These are phyloP conservation scores for Cladophialophora psammophila DNA, from an alignment of 2,329 filamentous ascomycete species.

Conservation along the genomic window DNA sequence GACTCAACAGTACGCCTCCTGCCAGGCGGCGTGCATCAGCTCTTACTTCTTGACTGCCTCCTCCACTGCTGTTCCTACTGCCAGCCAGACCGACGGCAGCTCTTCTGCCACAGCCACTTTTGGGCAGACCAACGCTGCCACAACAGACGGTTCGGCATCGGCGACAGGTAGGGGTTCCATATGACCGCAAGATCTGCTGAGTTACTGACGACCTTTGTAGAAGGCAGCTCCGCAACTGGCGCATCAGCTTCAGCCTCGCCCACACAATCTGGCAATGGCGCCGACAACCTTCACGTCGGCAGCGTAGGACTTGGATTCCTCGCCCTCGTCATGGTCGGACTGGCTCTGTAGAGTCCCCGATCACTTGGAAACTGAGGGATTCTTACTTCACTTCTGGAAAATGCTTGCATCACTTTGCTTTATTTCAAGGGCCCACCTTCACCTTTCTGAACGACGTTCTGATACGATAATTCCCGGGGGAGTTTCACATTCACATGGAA, in stretches of 20 bases:
- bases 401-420: background rate
- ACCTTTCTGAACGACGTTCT: conserved; percentile 1
- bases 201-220: conserved; percentile 12
- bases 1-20: conserved; percentile 56
- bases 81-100: conserved; percentile 35
- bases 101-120: conserved; percentile 38
- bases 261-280: conserved; percentile 28
- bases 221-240: conserved; percentile 24
- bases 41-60: conserved; percentile 55
- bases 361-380: background rate
- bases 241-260: conserved; percentile 29
- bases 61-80: conserved; percentile 40
- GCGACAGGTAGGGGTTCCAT: conserved; percentile 26
- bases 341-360: conserved; percentile 32
- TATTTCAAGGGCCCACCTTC: background rate
- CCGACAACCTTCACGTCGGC: conserved; percentile 27
- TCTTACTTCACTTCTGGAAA: conserved; percentile 15
- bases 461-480: background rate
- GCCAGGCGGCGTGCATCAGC: conserved; percentile 59
- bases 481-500: background rate
- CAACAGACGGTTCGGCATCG: conserved; percentile 32
- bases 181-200: background rate
- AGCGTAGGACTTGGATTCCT: conserved; percentile 35
- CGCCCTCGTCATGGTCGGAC: conserved; percentile 38
- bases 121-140: conserved; percentile 35